These are phyloP conservation scores for Epichloe sibirici DNA, from an alignment of 2,329 filamentous ascomycete species.

Conservation along the genomic window DNA sequence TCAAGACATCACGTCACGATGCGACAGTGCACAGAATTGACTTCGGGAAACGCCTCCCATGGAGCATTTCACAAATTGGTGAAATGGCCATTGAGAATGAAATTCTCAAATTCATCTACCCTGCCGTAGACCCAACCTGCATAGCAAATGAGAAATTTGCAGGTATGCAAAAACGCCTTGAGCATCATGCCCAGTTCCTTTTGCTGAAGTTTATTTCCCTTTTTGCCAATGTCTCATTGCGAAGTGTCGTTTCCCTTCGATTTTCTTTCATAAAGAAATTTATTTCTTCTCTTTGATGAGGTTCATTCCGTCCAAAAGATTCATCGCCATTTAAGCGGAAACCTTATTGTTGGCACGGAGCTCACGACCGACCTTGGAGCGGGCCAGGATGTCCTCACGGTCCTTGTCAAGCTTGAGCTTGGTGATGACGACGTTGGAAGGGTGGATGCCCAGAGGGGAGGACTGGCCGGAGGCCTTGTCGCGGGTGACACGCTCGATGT, in stretches of 20 bases:
- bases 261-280: slow-evolving; percentile 5
- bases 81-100: slow-evolving; percentile 62
- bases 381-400: slow-evolving; percentile 76
- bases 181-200: slow-evolving; percentile 16
- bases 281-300: neutral
- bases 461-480: slow-evolving; percentile 97
- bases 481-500: slow-evolving; percentile 91
- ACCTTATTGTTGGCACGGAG: slow-evolving; percentile 59
- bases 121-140: slow-evolving; percentile 22
- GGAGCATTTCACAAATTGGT: slow-evolving; percentile 57
- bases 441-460: slow-evolving; percentile 81
- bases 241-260: slow-evolving; percentile 10
- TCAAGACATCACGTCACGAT: slow-evolving; percentile 1
- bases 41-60: slow-evolving; percentile 68
- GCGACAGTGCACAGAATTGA: slow-evolving; percentile 13
- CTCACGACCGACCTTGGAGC: slow-evolving; percentile 72
- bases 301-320: neutral
- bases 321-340: slow-evolving; percentile 33
- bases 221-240: slow-evolving; percentile 10
- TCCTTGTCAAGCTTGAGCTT: slow-evolving; percentile 99
- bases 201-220: slow-evolving; percentile 10
- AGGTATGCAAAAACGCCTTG: slow-evolving; percentile 22
- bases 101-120: slow-evolving; percentile 33
- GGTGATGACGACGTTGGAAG: slow-evolving; percentile 95
- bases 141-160: slow-evolving; percentile 1